A percentile compares a stretch with the other conserved stretches of the same genome.
Evolutionary conservation across 2,329 filamentous ascomycete species (phyloP).

Genomic region (Hypoxylon rubiginosum): DNA sequence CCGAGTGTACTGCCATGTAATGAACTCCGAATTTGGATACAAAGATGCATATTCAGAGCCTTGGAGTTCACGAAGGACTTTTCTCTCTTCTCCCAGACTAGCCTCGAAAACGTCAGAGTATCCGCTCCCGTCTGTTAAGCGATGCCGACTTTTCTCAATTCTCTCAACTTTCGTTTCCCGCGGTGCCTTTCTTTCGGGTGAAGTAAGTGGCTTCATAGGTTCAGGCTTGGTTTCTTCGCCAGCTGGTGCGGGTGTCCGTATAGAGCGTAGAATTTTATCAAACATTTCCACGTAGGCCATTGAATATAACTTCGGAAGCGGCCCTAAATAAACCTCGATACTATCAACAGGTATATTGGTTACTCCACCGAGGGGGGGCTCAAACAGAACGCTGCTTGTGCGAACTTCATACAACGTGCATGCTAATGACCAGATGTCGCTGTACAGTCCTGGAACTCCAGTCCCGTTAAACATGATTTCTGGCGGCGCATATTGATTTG

Average conservation of each 20-base stretch:
- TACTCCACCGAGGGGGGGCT: neutral
- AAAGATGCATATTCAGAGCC: neutral
- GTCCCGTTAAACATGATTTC: constrained; percentile 21
- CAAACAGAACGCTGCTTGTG: neutral
- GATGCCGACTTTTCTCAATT: neutral
- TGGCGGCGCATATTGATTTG: constrained; percentile 21
- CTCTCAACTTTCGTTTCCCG: neutral
- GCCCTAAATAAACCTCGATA: constrained; percentile 18
- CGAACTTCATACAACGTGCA: constrained; percentile 30
- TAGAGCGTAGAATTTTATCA: neutral
- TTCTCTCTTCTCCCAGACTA: neutral
- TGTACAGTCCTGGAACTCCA: neutral
- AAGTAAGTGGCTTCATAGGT: too few relatives aligned
- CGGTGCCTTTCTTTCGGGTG: neutral
- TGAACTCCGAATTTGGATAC: neutral
- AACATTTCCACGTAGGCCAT: neutral
- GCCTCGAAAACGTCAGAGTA: constrained; percentile 25
- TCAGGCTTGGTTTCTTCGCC: neutral
- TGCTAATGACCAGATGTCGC: constrained; percentile 35
- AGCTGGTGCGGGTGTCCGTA: neutral
- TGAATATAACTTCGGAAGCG: constrained; percentile 5
- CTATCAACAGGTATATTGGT: neutral
- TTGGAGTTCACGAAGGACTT: neutral
- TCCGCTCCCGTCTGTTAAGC: neutral
- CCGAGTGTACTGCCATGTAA: neutral